These are phyloP conservation scores for Diutina rugosa DNA, from an alignment of 1,139 yeast genomes.

Conservation along the genomic window DNA sequence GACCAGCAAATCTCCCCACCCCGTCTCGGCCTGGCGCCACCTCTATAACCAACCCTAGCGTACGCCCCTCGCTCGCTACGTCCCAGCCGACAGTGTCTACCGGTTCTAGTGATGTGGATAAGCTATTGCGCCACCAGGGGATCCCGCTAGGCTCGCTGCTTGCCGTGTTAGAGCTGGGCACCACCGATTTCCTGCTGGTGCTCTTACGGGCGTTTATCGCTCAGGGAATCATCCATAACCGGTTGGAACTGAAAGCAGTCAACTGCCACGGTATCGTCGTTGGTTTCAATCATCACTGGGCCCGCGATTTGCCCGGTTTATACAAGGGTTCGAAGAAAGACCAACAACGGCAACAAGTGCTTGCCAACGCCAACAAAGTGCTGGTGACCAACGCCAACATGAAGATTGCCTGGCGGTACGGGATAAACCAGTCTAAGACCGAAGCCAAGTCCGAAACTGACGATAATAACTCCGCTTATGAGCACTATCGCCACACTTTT, in stretches of 20 bases:
- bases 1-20: not conserved
- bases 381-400: slow-evolving; percentile 63
- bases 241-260: slow-evolving; percentile 21
- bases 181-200: slow-evolving; percentile 81
- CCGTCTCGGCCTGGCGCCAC: not conserved
- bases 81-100: slow-evolving; percentile 70
- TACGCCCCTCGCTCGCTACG: slow-evolving; percentile 54
- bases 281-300: slow-evolving; percentile 52
- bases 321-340: slow-evolving; percentile 62
- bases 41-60: not conserved
- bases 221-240: slow-evolving; percentile 65
- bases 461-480: slow-evolving; percentile 16
- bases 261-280: slow-evolving; percentile 56
- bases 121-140: slow-evolving; percentile 69
- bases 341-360: slow-evolving; percentile 45
- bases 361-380: slow-evolving; percentile 46
- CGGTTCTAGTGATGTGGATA: slow-evolving; percentile 67
- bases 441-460: slow-evolving; percentile 4
- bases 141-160: slow-evolving; percentile 66
- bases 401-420: slow-evolving; percentile 86
- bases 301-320: slow-evolving; percentile 65
- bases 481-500: slow-evolving; percentile 53
- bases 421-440: slow-evolving; percentile 30
- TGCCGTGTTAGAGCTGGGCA: slow-evolving; percentile 71
- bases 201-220: slow-evolving; percentile 60